Evolutionary conservation across 805 yeast species (phyloP).

Genomic region (Metschnikowia santaceciliae): DNA sequence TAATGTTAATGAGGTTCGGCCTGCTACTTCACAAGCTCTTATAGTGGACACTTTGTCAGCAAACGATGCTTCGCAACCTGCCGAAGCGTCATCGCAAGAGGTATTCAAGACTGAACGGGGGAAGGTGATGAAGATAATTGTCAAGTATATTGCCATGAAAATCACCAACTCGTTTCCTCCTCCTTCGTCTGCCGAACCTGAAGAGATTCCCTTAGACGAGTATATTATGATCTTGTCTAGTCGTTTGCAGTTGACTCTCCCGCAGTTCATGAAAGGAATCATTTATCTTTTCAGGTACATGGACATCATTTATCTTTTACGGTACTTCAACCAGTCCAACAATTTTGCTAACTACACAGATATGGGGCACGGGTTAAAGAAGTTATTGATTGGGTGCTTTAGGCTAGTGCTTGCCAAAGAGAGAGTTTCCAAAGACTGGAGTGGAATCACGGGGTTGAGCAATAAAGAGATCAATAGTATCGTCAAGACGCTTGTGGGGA

Average conservation of each 20-base stretch:
- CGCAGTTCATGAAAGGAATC: conserved; percentile 37
- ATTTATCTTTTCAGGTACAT: conserved; percentile 43
- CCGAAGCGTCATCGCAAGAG: conserved; percentile 8
- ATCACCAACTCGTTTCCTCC: conserved; percentile 44
- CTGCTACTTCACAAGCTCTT: conserved; percentile 2
- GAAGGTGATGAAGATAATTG: conserved; percentile 40
- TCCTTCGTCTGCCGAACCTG: conserved; percentile 24
- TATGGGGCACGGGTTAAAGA: conserved; percentile 40
- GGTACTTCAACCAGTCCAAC: conserved; percentile 44
- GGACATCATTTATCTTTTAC: conserved; percentile 43
- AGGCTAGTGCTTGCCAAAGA: conserved; percentile 36
- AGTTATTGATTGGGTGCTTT: conserved; percentile 41
- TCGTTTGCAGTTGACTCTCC: conserved; percentile 33
- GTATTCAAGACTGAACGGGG: conserved; percentile 30
- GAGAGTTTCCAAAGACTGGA: conserved; percentile 29
- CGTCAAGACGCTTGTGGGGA: conserved; percentile 32
- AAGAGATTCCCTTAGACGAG: conserved; percentile 38
- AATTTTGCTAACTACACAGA: conserved; percentile 41
- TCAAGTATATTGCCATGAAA: conserved; percentile 41
- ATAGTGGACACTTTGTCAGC: background rate
- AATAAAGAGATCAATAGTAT: conserved; percentile 33
- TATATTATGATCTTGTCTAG: conserved; percentile 36
- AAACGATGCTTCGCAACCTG: background rate
- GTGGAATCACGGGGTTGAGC: conserved; percentile 32
- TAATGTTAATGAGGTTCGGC: background rate